phyloP scores from a whole-genome alignment of 176 grass and related monocot genomes.

The Bonia amplexicaulis region DNA sequence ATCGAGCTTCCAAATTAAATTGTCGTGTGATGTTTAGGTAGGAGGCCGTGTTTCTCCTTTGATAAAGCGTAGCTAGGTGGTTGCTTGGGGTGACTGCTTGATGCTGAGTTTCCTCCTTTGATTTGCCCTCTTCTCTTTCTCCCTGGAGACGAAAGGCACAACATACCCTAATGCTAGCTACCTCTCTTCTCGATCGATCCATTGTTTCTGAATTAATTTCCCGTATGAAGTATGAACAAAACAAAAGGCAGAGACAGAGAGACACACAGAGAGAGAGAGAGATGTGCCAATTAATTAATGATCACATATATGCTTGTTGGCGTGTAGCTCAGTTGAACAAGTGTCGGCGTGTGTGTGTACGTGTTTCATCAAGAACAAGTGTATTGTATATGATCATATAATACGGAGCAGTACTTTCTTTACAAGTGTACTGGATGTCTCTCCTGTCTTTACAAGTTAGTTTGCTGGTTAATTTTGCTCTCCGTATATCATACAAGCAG shows the following conservation, averaged over 20 bases:
- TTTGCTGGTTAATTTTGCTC: too few species aligned
- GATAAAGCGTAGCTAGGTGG: slow-evolving; percentile 15
- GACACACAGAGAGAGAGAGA: too few species aligned
- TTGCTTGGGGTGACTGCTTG: not conserved
- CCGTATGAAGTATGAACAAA: not conserved
- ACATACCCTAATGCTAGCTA: not conserved
- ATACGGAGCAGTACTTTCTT: too few species aligned
- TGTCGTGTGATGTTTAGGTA: not conserved
- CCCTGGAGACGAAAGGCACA: slow-evolving; percentile 18
- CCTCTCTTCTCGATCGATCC: not conserved
- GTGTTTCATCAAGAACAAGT: too few species aligned
- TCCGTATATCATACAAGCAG: not conserved
- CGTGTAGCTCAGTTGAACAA: not conserved
- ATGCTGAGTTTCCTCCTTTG: not conserved
- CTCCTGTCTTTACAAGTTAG: too few species aligned
- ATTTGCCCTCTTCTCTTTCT: not conserved
- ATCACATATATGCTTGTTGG: not conserved
- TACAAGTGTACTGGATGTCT: too few species aligned
- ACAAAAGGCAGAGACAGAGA: not conserved
- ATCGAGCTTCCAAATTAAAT: not conserved
- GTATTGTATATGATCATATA: too few species aligned
- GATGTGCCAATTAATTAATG: not conserved
- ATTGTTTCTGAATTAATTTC: not conserved
- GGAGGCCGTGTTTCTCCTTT: slow-evolving; percentile 40
- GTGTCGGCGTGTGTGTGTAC: not conserved